Percentiles rank a stretch among this genome's conserved stretches.
These are phyloP conservation scores for Guadua angustifolia DNA, from an alignment of 176 grass and related monocot genomes.

Conservation along the genomic window DNA sequence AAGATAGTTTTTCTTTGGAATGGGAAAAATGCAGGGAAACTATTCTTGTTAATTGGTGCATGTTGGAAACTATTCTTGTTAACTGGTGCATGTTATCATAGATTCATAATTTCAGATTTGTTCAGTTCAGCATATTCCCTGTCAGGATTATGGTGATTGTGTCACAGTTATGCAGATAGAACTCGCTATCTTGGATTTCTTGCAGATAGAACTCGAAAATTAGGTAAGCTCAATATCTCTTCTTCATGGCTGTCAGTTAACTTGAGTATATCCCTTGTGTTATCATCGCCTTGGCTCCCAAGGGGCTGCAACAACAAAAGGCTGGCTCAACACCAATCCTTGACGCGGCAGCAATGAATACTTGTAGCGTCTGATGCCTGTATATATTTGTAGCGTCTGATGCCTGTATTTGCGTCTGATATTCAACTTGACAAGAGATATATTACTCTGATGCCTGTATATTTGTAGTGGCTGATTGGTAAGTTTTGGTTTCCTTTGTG, in stretches of 20 bases:
- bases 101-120: background rate
- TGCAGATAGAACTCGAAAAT: slow-evolving; percentile 88
- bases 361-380: too few species aligned
- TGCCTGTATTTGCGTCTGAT: too few species aligned
- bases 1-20: too few species aligned
- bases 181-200: slow-evolving; percentile 98
- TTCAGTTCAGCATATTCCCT: background rate
- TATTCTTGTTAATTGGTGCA: slow-evolving; percentile 25
- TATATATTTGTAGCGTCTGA: too few species aligned
- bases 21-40: background rate
- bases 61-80: slow-evolving; percentile 27
- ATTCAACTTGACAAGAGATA: too few species aligned
- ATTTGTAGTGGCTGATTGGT: too few species aligned
- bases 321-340: too few species aligned
- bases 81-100: background rate
- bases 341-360: too few species aligned
- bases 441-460: too few species aligned
- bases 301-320: too few species aligned
- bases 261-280: slow-evolving; percentile 15
- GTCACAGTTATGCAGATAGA: slow-evolving; percentile 42
- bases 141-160: background rate
- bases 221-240: slow-evolving; percentile 64
- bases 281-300: too few species aligned
- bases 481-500: too few species aligned
- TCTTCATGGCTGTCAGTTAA: slow-evolving; percentile 29